Base-by-base conservation (phyloP, 495 filamentous ascomycete genomes). In the Penicillium psychrofluorescens region DNA sequence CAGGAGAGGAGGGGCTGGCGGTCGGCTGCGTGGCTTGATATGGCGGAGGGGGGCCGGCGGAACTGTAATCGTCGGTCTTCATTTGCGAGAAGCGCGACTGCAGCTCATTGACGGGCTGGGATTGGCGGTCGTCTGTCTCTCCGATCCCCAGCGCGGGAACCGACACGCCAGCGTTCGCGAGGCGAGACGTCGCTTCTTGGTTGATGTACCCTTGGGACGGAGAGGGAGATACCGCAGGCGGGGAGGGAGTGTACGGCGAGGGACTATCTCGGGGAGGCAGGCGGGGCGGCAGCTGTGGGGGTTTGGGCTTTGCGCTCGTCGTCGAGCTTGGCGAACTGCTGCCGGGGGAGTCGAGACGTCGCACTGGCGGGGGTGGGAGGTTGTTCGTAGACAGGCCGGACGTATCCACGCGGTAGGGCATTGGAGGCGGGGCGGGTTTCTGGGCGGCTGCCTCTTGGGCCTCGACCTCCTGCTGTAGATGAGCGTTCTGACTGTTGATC, bases 111-210 rank as follows among this genome's bases (percentile, higher is more conserved):
- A 88, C 54, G 33, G 79, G 77, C 1, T 0, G 45, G 33, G 11
- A 39, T 31, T 2, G 40, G 39, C 1, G 45, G 44, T 16, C 56
- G 38, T 40, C 43, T 16, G 43, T 49, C 40, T 43, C 49, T 14
- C 81, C 81, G 48, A 95, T 94, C 11, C 85, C 85, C 35, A 95
- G 70, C 0, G 76, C 86, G 1, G 91, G 88, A 2, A 96, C 88
- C 0, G 82, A 86, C 35, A 95, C 73, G 4, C 91, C 91, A 6
- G 90, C 83, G 42, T 79, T 76, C 12, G 83, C 76, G 7, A 97
- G 72, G 15, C 88, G 75, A 31, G 67, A 70, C 30, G 86, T 56
- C 12, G 88, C 78, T 3, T 70, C 76, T 54, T 87, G 83, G 45
- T 91, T 90, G 16, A 91, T 54, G 58, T 74, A 58, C 56, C 67